phyloP scores from a whole-genome alignment of 768 basidiomycete genomes.

The Tylopilus subfusipes region DNA sequence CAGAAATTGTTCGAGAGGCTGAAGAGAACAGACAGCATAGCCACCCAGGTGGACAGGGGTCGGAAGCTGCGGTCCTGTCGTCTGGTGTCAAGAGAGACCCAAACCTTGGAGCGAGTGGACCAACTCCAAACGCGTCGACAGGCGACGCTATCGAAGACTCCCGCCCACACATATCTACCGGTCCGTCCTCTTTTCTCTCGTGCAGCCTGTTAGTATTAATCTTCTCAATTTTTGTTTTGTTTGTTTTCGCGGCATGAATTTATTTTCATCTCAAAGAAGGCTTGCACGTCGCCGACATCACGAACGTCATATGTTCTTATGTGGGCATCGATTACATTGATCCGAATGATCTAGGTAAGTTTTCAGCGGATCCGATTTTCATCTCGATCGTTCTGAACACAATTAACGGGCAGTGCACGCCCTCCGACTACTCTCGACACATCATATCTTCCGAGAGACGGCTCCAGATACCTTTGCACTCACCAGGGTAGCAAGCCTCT shows the following conservation, averaged over 20 bases:
- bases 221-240: background rate
- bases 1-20: constrained; percentile 66
- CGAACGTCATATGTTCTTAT: constrained; percentile 19
- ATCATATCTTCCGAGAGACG: constrained; percentile 69
- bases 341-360: constrained; percentile 16
- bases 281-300: constrained; percentile 23
- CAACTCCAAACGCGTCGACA: background rate
- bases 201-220: background rate
- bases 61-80: background rate
- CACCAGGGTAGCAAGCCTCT: constrained; percentile 63
- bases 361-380: background rate
- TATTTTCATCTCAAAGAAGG: too few species aligned
- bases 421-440: constrained; percentile 73
- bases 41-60: constrained; percentile 38
- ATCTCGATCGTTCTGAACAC: background rate
- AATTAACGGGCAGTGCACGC: constrained; percentile 50
- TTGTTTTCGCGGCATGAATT: background rate
- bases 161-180: background rate
- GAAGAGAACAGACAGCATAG: constrained; percentile 41
- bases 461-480: constrained; percentile 69
- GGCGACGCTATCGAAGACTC: background rate
- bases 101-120: background rate
- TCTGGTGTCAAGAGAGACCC: background rate
- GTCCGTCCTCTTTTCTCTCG: constrained; percentile 2
- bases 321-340: constrained; percentile 17